Base-by-base conservation (phyloP, 2,329 filamentous ascomycete species). In the Diaporthe australafricana region DNA sequence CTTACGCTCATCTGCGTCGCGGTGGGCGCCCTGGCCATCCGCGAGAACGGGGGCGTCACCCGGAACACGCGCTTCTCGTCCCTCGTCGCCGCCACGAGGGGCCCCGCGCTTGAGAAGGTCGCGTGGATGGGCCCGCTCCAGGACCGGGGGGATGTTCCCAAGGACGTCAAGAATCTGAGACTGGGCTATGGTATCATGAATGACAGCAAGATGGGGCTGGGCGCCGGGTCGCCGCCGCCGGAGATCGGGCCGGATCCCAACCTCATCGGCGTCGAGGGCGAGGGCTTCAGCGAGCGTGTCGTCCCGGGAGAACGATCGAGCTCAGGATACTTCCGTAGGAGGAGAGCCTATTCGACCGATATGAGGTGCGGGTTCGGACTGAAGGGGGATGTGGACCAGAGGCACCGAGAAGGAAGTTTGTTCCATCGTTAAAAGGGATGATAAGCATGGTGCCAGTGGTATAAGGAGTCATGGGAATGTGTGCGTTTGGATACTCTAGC, bases 31-130 rank as follows among this genome's bases (percentile, higher is more conserved):
- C 68, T 78, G 45, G 80, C 83, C 17, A 75, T 84, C 27, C 70
- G 77, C 1, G 77, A 80, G 60, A 79, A 79, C 71, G 80, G 81
- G 67, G 79, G 81, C 50, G 79, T 81, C 38, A 77, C 80, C 8
- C 78, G 81, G 42, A 80, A 83, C 74, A 81, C 79, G 30, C 77
- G 78, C 6, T 82, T 84, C 75, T 84, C 82, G 11, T 82, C 80
- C 74, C 80, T 85, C 63, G 78, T 84, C n/a, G 82, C 83, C 2
- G 82, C 83, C 16, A 84, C 83, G 20, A 76, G 83, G 32, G 83
- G 83, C 1, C 79, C 78, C 1, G 81, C 81, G n/a, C 76, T 84
- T 3, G 82, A 84, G 57, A 78, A 76, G 57, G 74, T 84, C 27
- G 76, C 76, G 1, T 78, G 78, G 75, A 42, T 40, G 72, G 75